Base-by-base conservation (phyloP, 2,329 filamentous ascomycete species). In the Alternaria novae-zelandiae region DNA sequence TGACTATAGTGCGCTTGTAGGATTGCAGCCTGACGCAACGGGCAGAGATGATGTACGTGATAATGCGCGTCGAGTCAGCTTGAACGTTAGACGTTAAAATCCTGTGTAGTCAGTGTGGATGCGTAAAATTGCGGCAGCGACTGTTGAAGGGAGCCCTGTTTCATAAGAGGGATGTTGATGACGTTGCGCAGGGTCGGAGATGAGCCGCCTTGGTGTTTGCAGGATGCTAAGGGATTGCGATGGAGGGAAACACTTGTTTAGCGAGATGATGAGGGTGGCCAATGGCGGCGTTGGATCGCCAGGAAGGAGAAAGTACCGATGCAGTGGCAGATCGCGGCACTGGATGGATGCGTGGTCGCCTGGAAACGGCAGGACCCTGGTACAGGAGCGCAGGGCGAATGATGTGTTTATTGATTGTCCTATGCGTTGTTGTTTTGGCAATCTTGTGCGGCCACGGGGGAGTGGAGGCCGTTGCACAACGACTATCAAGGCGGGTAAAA, bases 191-290 rank as follows among this genome's bases (percentile, higher is more conserved):
- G 17, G 28, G 26, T 43, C 32, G 60, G 56, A 59, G 49, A 63
- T 59, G 60, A 63, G 43, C 56, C 45, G 49, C 47, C 25, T 32
- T 44, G 60, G 44, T 59, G 44, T 46, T 45, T 63, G 56, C 56
- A 45, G 54, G 30, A 47, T 36, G 54, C 28, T 15, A 46, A 56
- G 57, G 45, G 45, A 56, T 36, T 51, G 61, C 51, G 55, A 56
- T 45, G 11, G 36, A n/a, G 12, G 32, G 13, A 26, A 44, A 26
- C 30, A 26, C 51, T 36, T 41, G 47, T 25, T 57, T 58, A 54
- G 59, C 44, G 55, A 47, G 50, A 54, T 45, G 47, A 36, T 51
- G 26, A 43, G 50, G 59, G 49, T 55, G 30, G 50, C 63, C 59
- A 59, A 62, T 65, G 26, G 45, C 3, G 21, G 49, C 49, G 47